A percentile compares a stretch with the other conserved stretches of the same genome.
phyloP scores from a whole-genome alignment of 768 basidiomycete species.

The Brasilioporus rufonigricans region DNA sequence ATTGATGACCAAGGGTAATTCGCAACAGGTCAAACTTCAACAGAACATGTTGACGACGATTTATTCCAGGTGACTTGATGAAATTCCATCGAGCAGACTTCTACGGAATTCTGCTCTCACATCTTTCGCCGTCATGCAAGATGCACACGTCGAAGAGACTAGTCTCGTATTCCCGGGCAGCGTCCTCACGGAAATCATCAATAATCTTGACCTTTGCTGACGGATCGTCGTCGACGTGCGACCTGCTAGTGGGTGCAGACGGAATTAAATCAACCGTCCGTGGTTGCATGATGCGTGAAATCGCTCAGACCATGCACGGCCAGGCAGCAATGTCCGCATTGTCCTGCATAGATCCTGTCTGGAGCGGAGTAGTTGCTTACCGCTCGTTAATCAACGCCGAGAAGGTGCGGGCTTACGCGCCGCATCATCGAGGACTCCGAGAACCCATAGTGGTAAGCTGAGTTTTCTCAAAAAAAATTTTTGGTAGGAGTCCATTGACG shows the following conservation, averaged over 20 bases:
- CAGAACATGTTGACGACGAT: neutral
- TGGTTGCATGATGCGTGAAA: slow-evolving; percentile 32
- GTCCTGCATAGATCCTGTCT: slow-evolving; percentile 49
- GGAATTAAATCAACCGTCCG: slow-evolving; percentile 58
- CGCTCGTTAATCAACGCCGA: slow-evolving; percentile 57
- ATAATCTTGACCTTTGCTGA: slow-evolving; percentile 60
- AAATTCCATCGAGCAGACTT: slow-evolving; percentile 67
- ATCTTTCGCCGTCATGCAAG: slow-evolving; percentile 44
- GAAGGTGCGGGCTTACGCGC: slow-evolving; percentile 38
- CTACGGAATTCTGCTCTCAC: slow-evolving; percentile 52
- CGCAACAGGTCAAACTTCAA: neutral
- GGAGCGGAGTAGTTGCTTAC: slow-evolving; percentile 60
- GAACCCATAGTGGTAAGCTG: slow-evolving; percentile 46
- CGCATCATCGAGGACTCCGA: slow-evolving; percentile 48
- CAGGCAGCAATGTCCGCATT: slow-evolving; percentile 41
- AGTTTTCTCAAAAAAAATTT: neutral
- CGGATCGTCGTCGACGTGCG: slow-evolving; percentile 56
- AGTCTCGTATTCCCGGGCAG: slow-evolving; percentile 49
- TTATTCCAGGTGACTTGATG: slow-evolving; percentile 45
- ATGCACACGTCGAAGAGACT: slow-evolving; percentile 59
- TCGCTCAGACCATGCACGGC: slow-evolving; percentile 33
- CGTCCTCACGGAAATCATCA: slow-evolving; percentile 26
- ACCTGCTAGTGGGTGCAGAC: slow-evolving; percentile 70
- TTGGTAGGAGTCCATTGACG: neutral
- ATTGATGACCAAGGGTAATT: slow-evolving; percentile 53